Percentiles rank a stretch among this genome's conserved stretches.
Evolutionary conservation across 192 early-diverging fungal species (phyloP).

Genomic region (Backusella circina): DNA sequence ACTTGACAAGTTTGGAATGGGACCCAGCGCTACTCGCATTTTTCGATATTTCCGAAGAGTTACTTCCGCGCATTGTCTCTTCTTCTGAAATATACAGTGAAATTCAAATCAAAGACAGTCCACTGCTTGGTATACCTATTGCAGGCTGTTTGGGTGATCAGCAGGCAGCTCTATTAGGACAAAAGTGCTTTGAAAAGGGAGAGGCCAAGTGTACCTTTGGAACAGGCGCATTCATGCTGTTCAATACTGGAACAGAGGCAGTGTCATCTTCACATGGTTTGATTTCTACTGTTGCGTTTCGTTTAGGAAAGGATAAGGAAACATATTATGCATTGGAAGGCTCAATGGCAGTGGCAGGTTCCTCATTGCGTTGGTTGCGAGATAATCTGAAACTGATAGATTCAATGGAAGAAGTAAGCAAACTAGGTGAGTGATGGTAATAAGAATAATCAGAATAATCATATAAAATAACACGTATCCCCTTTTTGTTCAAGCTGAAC

Average conservation of each 20-base stretch:
- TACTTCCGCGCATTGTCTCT: conserved; percentile 75
- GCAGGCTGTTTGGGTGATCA: conserved; percentile 91
- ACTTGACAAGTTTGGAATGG: conserved; percentile 78
- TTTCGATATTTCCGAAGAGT: conserved; percentile 55
- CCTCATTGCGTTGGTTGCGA: conserved; percentile 87
- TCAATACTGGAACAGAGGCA: conserved; percentile 80
- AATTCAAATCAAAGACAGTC: conserved; percentile 41
- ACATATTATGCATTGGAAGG: conserved; percentile 88
- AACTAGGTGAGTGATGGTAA: conserved; percentile 54
- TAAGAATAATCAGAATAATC: no score
- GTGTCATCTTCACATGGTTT: conserved; percentile 80
- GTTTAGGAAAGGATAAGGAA: conserved; percentile 61
- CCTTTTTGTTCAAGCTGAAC: conserved; percentile 36
- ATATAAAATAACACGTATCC: neutral
- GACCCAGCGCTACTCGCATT: conserved; percentile 66
- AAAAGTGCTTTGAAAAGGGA: conserved; percentile 80
- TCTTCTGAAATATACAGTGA: conserved; percentile 78
- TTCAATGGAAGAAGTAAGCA: conserved; percentile 66
- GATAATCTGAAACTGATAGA: conserved; percentile 83
- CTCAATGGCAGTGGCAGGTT: conserved; percentile 87
- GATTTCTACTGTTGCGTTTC: conserved; percentile 87
- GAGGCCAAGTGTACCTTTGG: conserved; percentile 96
- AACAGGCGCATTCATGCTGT: conserved; percentile 93
- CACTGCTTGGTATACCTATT: conserved; percentile 71
- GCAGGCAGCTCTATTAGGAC: conserved; percentile 93